Conservation (phyloP, 2,329 filamentous ascomycete species). For the Escovopsis sp. region DNA sequence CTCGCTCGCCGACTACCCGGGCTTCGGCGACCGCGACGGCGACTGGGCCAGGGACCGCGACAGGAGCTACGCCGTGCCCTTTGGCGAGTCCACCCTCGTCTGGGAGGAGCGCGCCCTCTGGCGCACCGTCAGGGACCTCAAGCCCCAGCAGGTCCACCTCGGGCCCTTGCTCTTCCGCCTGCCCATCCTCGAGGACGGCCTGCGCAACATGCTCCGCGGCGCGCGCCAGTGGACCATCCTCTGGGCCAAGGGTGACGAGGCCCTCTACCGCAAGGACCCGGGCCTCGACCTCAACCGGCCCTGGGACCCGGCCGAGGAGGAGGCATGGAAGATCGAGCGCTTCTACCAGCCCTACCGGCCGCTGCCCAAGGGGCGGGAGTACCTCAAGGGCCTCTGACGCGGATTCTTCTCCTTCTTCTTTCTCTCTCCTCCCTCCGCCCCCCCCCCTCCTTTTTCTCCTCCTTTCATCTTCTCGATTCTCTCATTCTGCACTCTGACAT, state of each 20-base stretch:
- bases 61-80: neutral
- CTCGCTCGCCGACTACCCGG: too few species aligned
- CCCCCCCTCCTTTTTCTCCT: neutral
- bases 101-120: neutral
- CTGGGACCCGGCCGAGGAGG: neutral
- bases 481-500: neutral
- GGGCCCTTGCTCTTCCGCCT: neutral
- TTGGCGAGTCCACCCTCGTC: neutral
- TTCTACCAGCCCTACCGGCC: neutral
- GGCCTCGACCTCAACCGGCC: neutral
- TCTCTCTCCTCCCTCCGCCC: neutral
- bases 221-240: neutral
- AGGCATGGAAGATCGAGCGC: neutral
- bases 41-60: neutral
- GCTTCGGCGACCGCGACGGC: too few species aligned
- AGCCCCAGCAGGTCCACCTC: neutral
- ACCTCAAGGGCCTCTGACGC: neutral
- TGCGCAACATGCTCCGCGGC: neutral
- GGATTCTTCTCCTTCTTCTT: too few species aligned
- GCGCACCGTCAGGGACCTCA: neutral
- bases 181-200: neutral
- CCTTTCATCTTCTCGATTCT: neutral
- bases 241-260: neutral
- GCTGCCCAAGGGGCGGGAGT: neutral
- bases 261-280: neutral